phyloP scores from a whole-genome alignment of 179 eudicot genomes.

The Spinacia oleracea region DNA sequence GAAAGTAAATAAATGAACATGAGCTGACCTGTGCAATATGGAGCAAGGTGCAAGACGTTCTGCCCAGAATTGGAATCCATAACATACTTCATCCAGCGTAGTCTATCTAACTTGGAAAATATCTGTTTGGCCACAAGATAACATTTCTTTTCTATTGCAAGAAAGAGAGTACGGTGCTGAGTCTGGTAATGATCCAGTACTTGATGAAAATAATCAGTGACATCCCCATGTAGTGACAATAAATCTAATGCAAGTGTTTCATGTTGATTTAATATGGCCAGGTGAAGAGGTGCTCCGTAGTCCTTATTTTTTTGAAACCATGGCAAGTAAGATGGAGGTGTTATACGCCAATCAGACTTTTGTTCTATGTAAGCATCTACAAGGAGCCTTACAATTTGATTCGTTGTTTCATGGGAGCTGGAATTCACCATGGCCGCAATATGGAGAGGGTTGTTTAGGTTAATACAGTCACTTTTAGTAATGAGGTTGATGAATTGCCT shows the following conservation, averaged over 20 bases:
- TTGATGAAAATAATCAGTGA: no score
- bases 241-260: background rate
- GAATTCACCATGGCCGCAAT: background rate
- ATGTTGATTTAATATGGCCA: background rate
- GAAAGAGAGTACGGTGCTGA: background rate
- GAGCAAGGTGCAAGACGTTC: slow-evolving; percentile 5
- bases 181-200: no score
- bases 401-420: no score
- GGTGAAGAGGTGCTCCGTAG: background rate
- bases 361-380: background rate
- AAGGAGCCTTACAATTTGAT: background rate
- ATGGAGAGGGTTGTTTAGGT: background rate
- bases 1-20: background rate
- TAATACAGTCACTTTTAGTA: background rate
- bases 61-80: background rate
- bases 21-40: slow-evolving; percentile 1
- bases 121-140: slow-evolving; percentile 1
- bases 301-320: background rate
- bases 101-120: background rate
- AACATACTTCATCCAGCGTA: background rate
- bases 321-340: background rate
- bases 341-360: background rate
- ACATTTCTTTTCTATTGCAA: background rate
- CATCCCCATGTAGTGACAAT: background rate
- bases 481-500: background rate